Percentiles rank a stretch among this genome's conserved stretches.
Evolutionary conservation across 2,329 filamentous ascomycete species (phyloP).

Genomic region (Sporothrix brunneoviolacea): DNA sequence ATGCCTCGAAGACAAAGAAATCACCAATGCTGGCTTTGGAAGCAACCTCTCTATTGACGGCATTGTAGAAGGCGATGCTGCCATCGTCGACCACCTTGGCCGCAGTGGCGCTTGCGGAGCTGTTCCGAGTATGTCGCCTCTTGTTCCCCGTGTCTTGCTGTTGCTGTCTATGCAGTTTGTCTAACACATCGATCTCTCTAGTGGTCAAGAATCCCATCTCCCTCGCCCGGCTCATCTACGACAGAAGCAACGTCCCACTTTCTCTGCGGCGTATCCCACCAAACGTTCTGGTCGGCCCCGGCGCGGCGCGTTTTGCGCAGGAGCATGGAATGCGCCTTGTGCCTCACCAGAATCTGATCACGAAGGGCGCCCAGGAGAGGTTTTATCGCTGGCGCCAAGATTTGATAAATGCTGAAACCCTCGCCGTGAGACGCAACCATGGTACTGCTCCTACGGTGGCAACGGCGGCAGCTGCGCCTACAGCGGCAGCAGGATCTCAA

Average conservation of each 20-base stretch:
- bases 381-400: slow-evolving; percentile 75
- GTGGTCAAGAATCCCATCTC: slow-evolving; percentile 91
- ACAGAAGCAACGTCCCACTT: slow-evolving; percentile 68
- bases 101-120: slow-evolving; percentile 91
- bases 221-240: slow-evolving; percentile 74
- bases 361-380: slow-evolving; percentile 68
- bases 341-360: slow-evolving; percentile 72
- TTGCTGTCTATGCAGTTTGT: background rate
- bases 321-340: slow-evolving; percentile 68
- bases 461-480: background rate
- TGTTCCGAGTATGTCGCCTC: slow-evolving; percentile 62
- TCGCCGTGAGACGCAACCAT: slow-evolving; percentile 14
- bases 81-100: slow-evolving; percentile 83
- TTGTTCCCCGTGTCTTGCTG: slow-evolving; percentile 17
- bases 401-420: slow-evolving; percentile 40
- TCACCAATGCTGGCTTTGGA: slow-evolving; percentile 93
- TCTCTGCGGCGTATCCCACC: slow-evolving; percentile 84
- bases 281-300: slow-evolving; percentile 80
- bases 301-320: slow-evolving; percentile 78
- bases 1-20: slow-evolving; percentile 84
- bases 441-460: background rate
- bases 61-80: slow-evolving; percentile 88
- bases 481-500: too few relatives aligned
- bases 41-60: slow-evolving; percentile 92
- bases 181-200: slow-evolving; percentile 29